Conservation (phyloP, 352 stramenopile genomes). For the Phytopythium mirpurense region DNA sequence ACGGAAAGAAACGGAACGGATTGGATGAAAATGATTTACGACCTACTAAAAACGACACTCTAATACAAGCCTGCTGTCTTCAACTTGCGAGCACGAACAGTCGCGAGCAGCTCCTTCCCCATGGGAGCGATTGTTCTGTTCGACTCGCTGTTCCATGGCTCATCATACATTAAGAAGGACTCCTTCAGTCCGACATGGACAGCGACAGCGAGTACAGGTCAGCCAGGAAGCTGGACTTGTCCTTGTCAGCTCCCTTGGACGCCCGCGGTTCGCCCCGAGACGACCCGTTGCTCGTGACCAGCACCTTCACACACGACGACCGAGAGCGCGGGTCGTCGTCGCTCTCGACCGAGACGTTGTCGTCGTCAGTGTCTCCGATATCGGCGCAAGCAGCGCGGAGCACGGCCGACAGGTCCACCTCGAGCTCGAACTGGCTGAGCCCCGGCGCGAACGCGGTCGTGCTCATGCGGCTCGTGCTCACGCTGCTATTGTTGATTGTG, state of each 20-base stretch:
- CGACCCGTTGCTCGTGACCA: neutral
- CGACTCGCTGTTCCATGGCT: neutral
- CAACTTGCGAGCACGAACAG: neutral
- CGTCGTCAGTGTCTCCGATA: constrained; percentile 15
- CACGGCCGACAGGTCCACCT: constrained; percentile 10
- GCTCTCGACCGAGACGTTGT: constrained; percentile 6
- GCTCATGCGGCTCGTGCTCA: constrained; percentile 1
- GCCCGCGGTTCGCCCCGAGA: neutral
- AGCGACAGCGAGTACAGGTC: constrained; percentile 40
- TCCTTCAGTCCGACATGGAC: constrained; percentile 8
- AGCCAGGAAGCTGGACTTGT: constrained; percentile 36
- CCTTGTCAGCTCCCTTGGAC: neutral
- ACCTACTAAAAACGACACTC: neutral
- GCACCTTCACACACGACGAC: constrained; percentile 12
- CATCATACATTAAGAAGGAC: too few relatives aligned
- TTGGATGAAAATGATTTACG: neutral
- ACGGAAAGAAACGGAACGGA: too few relatives aligned
- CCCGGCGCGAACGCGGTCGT: constrained; percentile 9
- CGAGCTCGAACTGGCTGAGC: constrained; percentile 35
- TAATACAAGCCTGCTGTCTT: neutral
- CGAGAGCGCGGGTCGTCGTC: constrained; percentile 21
- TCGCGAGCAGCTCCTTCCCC: neutral
- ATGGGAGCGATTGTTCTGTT: too few relatives aligned
- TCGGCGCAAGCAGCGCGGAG: neutral
- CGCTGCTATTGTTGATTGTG: constrained; percentile 6